Evolutionary conservation across 179 eudicot genomes (phyloP).

Genomic region (Actinidia chinensis): DNA sequence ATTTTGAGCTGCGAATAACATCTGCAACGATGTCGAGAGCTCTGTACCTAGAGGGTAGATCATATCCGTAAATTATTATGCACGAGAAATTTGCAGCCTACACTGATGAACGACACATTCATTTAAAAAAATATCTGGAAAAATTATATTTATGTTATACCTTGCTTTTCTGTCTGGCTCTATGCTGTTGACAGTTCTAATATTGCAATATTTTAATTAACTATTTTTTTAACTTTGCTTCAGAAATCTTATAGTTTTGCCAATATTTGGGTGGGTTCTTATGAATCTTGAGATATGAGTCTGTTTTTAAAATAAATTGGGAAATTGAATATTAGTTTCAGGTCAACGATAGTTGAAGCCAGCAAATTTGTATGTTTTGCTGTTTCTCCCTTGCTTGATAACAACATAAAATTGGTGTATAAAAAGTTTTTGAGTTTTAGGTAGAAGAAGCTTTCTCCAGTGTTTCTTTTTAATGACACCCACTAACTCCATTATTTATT

Average conservation of each 20-base stretch:
- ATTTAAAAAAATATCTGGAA: neutral
- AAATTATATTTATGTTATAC: neutral
- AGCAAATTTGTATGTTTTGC: neutral
- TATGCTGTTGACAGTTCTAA: neutral
- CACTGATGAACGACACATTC: neutral
- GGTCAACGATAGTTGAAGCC: constrained; percentile 15
- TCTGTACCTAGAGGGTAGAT: neutral
- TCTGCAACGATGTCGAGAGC: neutral
- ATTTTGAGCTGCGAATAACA: constrained; percentile 3
- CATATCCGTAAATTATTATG: neutral
- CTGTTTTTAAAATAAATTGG: neutral
- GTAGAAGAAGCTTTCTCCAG: neutral
- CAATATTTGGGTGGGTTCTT: neutral
- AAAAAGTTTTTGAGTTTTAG: neutral
- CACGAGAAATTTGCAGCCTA: neutral
- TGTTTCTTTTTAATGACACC: neutral
- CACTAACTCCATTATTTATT: neutral
- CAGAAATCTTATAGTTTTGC: neutral
- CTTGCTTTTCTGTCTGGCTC: neutral
- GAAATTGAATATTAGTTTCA: neutral
- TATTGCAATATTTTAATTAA: neutral
- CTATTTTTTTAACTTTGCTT: neutral
- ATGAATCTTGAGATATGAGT: neutral
- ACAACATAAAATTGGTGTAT: neutral
- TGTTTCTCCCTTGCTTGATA: neutral